phyloP scores from a whole-genome alignment of 2,329 filamentous ascomycete genomes.

The Penicillium concentricum region DNA sequence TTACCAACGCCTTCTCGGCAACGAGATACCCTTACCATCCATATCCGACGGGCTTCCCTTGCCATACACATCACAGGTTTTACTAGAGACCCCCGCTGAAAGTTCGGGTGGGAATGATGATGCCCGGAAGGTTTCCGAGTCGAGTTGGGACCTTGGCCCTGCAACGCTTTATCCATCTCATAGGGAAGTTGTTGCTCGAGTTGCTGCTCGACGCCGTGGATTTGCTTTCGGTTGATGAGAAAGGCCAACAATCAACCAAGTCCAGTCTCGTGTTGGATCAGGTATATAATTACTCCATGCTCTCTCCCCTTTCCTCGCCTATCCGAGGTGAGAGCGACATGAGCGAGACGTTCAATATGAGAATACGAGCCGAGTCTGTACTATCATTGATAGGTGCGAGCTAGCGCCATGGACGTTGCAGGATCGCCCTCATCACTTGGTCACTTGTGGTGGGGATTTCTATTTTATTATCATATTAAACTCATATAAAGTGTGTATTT shows the following conservation, averaged over 20 bases:
- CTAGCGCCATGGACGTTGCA: neutral
- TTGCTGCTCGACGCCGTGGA: neutral
- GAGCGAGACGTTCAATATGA: neutral
- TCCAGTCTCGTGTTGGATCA: neutral
- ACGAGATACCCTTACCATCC: neutral
- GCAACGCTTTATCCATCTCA: neutral
- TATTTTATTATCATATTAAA: neutral
- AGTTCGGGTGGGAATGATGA: neutral
- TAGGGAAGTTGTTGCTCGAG: neutral
- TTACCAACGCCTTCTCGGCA: conserved; percentile 21
- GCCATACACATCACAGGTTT: neutral
- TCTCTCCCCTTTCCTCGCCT: neutral
- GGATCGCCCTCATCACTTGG: no score
- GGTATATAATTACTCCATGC: neutral
- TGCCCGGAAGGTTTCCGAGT: neutral
- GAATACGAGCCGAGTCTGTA: neutral
- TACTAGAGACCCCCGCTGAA: neutral
- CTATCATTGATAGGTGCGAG: neutral
- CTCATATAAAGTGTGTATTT: neutral
- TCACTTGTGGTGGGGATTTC: no score
- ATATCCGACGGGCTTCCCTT: neutral
- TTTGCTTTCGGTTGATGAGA: neutral
- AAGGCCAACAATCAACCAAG: no score
- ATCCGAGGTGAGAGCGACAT: neutral
- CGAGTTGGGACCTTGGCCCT: conserved; percentile 2